Conservation (phyloP, 495 filamentous ascomycete genomes). For the Aspergillus conjunctus region DNA sequence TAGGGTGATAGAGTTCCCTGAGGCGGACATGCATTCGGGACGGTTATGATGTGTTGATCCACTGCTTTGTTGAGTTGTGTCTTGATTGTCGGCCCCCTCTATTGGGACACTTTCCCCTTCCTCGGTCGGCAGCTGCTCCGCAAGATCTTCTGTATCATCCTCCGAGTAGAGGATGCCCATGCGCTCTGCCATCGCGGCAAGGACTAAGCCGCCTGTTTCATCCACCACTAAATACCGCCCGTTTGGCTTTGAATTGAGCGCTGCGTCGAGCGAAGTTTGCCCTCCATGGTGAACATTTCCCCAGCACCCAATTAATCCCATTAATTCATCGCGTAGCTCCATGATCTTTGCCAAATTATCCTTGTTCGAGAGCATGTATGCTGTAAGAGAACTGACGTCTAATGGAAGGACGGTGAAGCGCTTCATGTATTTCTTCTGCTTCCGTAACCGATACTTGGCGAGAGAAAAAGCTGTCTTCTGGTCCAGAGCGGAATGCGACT, state of each 20-base stretch:
- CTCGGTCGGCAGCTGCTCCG: conserved; percentile 15
- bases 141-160: conserved; percentile 37
- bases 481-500: conserved; percentile 81
- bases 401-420: conserved; percentile 82
- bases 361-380: conserved; percentile 74
- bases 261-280: conserved; percentile 33
- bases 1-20: conserved; percentile 81
- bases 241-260: conserved; percentile 40
- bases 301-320: conserved; percentile 70
- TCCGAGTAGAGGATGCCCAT: conserved; percentile 79
- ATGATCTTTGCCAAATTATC: conserved; percentile 73
- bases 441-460: conserved; percentile 92
- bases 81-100: conserved; percentile 14
- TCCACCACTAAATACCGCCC: conserved; percentile 89
- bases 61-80: conserved; percentile 4
- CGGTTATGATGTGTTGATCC: conserved; percentile 24
- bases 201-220: conserved; percentile 83
- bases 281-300: conserved; percentile 62
- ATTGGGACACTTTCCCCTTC: neutral
- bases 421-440: conserved; percentile 88
- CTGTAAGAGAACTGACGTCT: conserved; percentile 71
- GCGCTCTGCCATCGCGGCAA: conserved; percentile 86
- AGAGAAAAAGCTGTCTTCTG: conserved; percentile 93
- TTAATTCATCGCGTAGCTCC: conserved; percentile 84
- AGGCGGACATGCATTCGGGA: conserved; percentile 50